phyloP scores from a whole-genome alignment of 1,139 yeast species.

The Lodderomyces elongisporus region DNA sequence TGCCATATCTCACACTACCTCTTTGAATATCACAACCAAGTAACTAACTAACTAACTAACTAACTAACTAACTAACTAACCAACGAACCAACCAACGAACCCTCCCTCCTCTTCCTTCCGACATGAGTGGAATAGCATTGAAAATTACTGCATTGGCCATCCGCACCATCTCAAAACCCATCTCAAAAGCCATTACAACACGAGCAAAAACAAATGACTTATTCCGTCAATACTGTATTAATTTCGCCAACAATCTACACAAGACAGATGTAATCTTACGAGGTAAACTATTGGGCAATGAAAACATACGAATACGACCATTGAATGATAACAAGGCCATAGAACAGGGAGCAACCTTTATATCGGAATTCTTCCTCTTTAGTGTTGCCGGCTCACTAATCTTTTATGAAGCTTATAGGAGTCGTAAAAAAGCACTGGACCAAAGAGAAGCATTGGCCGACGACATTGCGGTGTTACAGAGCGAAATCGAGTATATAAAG shows the following conservation, averaged over 20 bases:
- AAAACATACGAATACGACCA: conserved; percentile 60
- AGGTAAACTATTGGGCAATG: conserved; percentile 59
- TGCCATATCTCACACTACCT: too few relatives aligned
- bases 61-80: too few relatives aligned
- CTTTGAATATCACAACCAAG: too few relatives aligned
- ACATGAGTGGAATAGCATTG: conserved; percentile 58
- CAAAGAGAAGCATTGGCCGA: conserved; percentile 63
- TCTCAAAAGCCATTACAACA: conserved; percentile 65
- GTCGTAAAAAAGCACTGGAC: conserved; percentile 58
- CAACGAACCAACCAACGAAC: too few relatives aligned
- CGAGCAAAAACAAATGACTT: conserved; percentile 73
- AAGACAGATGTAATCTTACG: conserved; percentile 60
- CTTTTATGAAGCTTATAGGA: conserved; percentile 67
- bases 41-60: too few relatives aligned
- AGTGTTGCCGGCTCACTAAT: conserved; percentile 75
- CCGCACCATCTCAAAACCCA: conserved; percentile 77
- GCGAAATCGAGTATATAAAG: conserved; percentile 57
- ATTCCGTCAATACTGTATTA: conserved; percentile 60
- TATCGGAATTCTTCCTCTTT: conserved; percentile 75
- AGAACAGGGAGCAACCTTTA: conserved; percentile 75
- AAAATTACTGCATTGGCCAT: conserved; percentile 72
- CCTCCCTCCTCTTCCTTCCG: neutral
- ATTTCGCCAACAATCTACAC: conserved; percentile 71
- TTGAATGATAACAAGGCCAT: conserved; percentile 81
- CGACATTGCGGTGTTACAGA: conserved; percentile 64